Base-by-base conservation (phyloP, 106 monocot species). In the Dioscorea zingiberensis region DNA sequence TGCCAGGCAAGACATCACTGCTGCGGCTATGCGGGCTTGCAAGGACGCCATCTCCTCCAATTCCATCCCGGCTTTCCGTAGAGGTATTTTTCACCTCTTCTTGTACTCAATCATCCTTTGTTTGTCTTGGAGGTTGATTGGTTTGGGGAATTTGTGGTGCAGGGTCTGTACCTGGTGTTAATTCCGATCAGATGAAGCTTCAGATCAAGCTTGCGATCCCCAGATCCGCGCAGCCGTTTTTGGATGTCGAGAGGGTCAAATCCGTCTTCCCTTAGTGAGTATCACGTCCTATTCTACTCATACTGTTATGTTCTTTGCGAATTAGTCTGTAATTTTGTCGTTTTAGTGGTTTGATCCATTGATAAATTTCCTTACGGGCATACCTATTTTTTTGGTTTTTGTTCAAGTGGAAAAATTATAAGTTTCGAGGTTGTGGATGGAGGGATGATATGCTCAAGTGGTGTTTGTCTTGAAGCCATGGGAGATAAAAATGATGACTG, bases 391-490 rank as follows among this genome's bases (percentile, higher is more conserved):
- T 47, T 47, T 47, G 13, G 55, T 56, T 75, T 6, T 78, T 27
- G 16, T 49, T 78, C 65, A 19, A 97, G 92, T 69, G 97, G 97
- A 25, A 44, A 85, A 63, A 97, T 97, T 59, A 57, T 92, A 55
- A 69, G 72, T 55, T 64, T 97, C 69, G 92, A 97, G 68, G 79
- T 92, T 21, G 83, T 86, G 32, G 88, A 92, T 54, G 97, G 97
- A 58, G 97, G 97, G 45, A 71, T 97, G 92, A 89, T 97, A 75
- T 97, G 97, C 75, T 97, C 97, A 22, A 97, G 97, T 62, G 91
- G 97, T 48, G 84, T 84, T 18, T 77, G 53, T 61, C 72, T 97
- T 13, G 97, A 97, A 84, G 97, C 83, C 21, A 92, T 97, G 97
- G 91, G 92, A 48, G 97, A 97, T 69, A 85, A 84, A 64, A 97